Conservation (phyloP, 495 filamentous ascomycete genomes). For the Xylaria venustula region DNA sequence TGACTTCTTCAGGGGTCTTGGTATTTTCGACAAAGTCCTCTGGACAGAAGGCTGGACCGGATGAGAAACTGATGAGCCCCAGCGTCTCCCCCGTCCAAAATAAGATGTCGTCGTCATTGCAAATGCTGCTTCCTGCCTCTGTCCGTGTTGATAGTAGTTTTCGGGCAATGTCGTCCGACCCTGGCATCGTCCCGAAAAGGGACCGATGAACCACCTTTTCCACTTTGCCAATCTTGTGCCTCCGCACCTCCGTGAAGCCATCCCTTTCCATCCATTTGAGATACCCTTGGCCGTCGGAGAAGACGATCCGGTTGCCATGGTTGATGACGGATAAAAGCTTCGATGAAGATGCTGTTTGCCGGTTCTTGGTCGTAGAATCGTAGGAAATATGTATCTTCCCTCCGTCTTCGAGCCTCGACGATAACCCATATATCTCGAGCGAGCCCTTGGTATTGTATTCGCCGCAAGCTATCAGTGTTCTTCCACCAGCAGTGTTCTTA, state of each 20-base stretch:
- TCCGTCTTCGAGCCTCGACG: constrained; percentile 20
- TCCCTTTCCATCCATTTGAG: constrained; percentile 93
- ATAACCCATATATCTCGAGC: constrained; percentile 79
- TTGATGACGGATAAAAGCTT: constrained; percentile 82
- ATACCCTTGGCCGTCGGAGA: constrained; percentile 78
- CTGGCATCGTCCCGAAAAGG: constrained; percentile 49
- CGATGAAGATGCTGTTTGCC: constrained; percentile 75
- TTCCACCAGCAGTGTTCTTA: constrained; percentile 49
- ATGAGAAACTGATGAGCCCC: constrained; percentile 65
- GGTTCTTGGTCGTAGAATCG: constrained; percentile 62
- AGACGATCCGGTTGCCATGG: constrained; percentile 82
- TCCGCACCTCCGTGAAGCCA: constrained; percentile 75
- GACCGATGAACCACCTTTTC: constrained; percentile 36
- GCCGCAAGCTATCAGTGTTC: constrained; percentile 79
- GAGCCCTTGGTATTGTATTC: constrained; percentile 93
- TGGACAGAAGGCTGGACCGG: constrained; percentile 42
- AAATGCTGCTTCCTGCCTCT: constrained; percentile 26
- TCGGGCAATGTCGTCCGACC: constrained; percentile 63
- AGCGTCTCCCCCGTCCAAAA: constrained; percentile 82
- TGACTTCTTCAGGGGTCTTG: constrained; percentile 42
- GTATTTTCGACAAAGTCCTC: constrained; percentile 47
- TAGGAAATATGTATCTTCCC: constrained; percentile 28
- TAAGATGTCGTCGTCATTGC: constrained; percentile 63
- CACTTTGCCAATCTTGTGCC: constrained; percentile 64
- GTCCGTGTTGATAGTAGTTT: constrained; percentile 66